Evolutionary conservation across 257 asterid species (phyloP).

Genomic region (Salvia rosmarinus): DNA sequence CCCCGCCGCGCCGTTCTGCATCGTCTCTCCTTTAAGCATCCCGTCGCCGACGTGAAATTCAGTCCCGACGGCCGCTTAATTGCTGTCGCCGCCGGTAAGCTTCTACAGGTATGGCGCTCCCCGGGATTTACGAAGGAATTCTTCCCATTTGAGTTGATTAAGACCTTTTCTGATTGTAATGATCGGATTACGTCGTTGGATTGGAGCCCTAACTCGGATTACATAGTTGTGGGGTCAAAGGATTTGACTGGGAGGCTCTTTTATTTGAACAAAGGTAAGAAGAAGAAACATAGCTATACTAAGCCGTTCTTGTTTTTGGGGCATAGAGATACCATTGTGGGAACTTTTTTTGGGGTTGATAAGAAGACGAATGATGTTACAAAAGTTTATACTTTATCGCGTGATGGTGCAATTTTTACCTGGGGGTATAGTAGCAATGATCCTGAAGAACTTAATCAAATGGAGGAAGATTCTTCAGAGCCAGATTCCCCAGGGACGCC

Average conservation of each 20-base stretch:
- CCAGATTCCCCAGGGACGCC: constrained; percentile 92
- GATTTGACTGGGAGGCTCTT: constrained; percentile 84
- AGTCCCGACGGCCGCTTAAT: constrained; percentile 80
- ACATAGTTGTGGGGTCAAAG: constrained; percentile 73
- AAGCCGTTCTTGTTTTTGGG: constrained; percentile 84
- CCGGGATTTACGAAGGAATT: constrained; percentile 90
- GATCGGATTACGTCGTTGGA: constrained; percentile 68
- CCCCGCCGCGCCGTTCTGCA: constrained; percentile 83
- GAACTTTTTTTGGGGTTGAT: constrained; percentile 78
- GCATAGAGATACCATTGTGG: constrained; percentile 79
- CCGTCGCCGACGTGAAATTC: constrained; percentile 70
- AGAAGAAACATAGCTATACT: constrained; percentile 34
- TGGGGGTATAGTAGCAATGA: constrained; percentile 55
- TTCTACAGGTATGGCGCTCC: constrained; percentile 89
- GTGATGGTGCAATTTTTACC: constrained; percentile 85
- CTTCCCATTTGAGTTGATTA: constrained; percentile 84
- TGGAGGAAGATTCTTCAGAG: constrained; percentile 51
- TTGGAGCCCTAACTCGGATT: constrained; percentile 86
- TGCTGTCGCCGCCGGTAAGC: constrained; percentile 88
- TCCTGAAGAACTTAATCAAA: constrained; percentile 39
- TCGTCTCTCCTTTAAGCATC: constrained; percentile 74
- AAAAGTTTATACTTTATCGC: constrained; percentile 69
- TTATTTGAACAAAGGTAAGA: constrained; percentile 49
- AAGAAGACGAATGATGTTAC: constrained; percentile 56
- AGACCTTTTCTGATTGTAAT: constrained; percentile 77